phyloP scores from a whole-genome alignment of 495 filamentous ascomycete genomes.

The Letharia lupina region DNA sequence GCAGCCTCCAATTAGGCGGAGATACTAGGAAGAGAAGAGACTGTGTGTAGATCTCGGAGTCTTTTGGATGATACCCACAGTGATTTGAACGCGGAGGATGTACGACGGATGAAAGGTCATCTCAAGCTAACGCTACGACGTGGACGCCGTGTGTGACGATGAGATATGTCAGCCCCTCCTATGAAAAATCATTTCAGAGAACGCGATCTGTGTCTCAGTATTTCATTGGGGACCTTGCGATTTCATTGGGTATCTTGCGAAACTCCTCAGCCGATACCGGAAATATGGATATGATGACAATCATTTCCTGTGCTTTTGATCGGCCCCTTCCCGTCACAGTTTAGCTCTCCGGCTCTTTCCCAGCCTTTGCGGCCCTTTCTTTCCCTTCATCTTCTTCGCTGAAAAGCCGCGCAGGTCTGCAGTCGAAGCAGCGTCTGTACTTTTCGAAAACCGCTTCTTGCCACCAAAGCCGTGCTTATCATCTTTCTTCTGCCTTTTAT shows the following conservation, averaged over 20 bases:
- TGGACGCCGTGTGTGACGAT: neutral
- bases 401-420: slow-evolving; percentile 74
- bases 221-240: no score
- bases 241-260: slow-evolving; percentile 15
- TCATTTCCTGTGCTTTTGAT: neutral
- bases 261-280: slow-evolving; percentile 4
- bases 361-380: slow-evolving; percentile 42
- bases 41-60: neutral
- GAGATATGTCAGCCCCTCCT: neutral
- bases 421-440: slow-evolving; percentile 70
- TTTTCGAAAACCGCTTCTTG: slow-evolving; percentile 85
- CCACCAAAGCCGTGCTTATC: slow-evolving; percentile 89
- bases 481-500: slow-evolving; percentile 87
- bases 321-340: slow-evolving; percentile 1
- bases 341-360: slow-evolving; percentile 57
- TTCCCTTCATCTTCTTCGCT: slow-evolving; percentile 73
- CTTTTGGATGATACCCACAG: slow-evolving; percentile 12
- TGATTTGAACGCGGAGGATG: neutral
- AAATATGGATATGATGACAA: slow-evolving; percentile 2
- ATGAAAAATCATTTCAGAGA: neutral
- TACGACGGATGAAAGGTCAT: neutral
- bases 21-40: slow-evolving; percentile 13
- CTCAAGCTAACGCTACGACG: neutral
- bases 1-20: slow-evolving; percentile 15
- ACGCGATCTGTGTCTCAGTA: neutral